These are phyloP conservation scores for Aureobasidium sp. DNA, from an alignment of 2,329 filamentous ascomycete species.

Conservation along the genomic window DNA sequence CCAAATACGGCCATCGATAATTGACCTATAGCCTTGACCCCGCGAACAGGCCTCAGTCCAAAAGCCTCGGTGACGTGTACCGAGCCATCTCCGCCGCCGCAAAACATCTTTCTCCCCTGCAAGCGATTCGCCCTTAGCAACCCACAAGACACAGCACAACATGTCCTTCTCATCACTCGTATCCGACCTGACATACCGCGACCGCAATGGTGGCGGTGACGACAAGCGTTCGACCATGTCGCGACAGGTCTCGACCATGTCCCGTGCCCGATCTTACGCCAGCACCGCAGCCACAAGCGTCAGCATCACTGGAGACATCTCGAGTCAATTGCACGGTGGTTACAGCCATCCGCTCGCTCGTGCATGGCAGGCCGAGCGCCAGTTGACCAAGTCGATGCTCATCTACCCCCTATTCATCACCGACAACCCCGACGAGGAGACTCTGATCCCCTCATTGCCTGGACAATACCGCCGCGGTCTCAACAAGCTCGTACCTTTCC, in stretches of 20 bases:
- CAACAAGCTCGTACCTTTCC: conserved; percentile 76
- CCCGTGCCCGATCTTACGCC: conserved; percentile 43
- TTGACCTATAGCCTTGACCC: not conserved
- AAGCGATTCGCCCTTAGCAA: not conserved
- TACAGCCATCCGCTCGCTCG: conserved; percentile 46
- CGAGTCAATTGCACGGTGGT: conserved; percentile 46
- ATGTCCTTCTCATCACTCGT: conserved; percentile 50
- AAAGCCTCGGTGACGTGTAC: not conserved
- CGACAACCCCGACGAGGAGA: conserved; percentile 88
- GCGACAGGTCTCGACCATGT: conserved; percentile 29
- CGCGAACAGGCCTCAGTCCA: not conserved
- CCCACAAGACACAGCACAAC: conserved; percentile 6
- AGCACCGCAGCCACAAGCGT: conserved; percentile 48
- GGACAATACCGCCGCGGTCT: conserved; percentile 83
- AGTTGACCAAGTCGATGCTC: conserved; percentile 75
- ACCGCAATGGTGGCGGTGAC: conserved; percentile 34
- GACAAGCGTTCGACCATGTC: conserved; percentile 34
- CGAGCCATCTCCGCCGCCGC: conserved; percentile 4
- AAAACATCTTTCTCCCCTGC: conserved; percentile 6
- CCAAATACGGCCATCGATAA: not conserved
- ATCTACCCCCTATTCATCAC: conserved; percentile 97
- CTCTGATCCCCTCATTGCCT: conserved; percentile 80
- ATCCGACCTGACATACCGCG: conserved; percentile 45
- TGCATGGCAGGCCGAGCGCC: conserved; percentile 47
- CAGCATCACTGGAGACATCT: conserved; percentile 46